phyloP scores from a whole-genome alignment of 1,284 basidiomycete genomes.

The Tilletia horrida region DNA sequence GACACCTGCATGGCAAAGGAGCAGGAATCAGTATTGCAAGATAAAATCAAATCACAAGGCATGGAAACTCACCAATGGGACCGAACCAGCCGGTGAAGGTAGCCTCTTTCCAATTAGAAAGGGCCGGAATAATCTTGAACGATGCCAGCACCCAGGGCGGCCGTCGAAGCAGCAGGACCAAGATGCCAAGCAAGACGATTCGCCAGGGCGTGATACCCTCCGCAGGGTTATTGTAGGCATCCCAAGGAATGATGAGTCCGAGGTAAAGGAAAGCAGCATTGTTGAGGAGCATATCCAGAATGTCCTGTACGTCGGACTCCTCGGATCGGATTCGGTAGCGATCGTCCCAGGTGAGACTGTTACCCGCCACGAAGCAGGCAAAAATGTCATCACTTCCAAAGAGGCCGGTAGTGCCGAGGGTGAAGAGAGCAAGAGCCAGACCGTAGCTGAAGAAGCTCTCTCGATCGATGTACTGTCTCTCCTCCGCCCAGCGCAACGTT shows the following conservation, averaged over 20 bases:
- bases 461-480: constrained; percentile 55
- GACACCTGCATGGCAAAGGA: constrained; percentile 25
- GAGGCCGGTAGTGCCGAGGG: constrained; percentile 56
- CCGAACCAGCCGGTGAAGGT: constrained; percentile 53
- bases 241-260: constrained; percentile 56
- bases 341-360: constrained; percentile 56
- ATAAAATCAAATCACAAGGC: neutral
- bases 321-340: constrained; percentile 59
- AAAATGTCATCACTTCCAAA: constrained; percentile 58
- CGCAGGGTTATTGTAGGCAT: constrained; percentile 28
- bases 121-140: constrained; percentile 44
- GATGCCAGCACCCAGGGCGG: constrained; percentile 47
- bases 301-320: constrained; percentile 60
- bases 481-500: constrained; percentile 55
- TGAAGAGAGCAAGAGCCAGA: constrained; percentile 56
- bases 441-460: constrained; percentile 55
- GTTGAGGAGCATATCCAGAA: constrained; percentile 61
- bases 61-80: constrained; percentile 43
- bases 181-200: constrained; percentile 41
- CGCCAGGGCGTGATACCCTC: constrained; percentile 47
- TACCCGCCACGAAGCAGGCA: constrained; percentile 56
- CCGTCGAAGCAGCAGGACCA: constrained; percentile 44
- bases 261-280: constrained; percentile 57
- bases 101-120: constrained; percentile 43
- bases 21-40: neutral